Base-by-base conservation (phyloP, 139 green algal species). In the Eudorina sp. region DNA sequence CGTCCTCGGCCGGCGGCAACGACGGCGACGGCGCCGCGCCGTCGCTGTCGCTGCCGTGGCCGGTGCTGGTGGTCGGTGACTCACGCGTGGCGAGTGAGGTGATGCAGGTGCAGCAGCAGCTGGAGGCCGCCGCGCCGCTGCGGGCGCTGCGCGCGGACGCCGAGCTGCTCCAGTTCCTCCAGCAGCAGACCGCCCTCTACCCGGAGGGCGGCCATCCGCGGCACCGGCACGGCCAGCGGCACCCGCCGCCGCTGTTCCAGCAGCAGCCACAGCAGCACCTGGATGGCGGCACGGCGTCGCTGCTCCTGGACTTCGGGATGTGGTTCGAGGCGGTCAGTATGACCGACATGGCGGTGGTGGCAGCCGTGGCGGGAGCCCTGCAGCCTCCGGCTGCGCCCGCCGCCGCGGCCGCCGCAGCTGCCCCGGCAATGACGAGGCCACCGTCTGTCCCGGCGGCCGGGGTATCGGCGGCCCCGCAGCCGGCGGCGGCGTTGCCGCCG, bases 251-350 rank as follows among this genome's bases (percentile, higher is more conserved):
- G n/a, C n/a, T n/a, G n/a, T n/a, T n/a, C n/a, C 43, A 58, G 72
- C 64, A 43, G 72, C 43, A 62, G 73, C 77, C 31, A 23, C 53
- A 72, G 53, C 53, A 53, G 8, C 38, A 55, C 8, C 31, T 87
- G 18, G 81, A 87, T 64, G 66, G 60, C 46, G 81, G 81, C 64
- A 36, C 81, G n/a, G 31, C 55, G 45, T 40, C 81, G 23, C 6
- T 87, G 66, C 62, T 87, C 9, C 45, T 87, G 45, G 81, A 87
- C 43, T 40, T 87, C 2, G 81, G 81, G 13, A 45, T 87, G 45
- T 87, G 81, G 81, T 79, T 87, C 25, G 81, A 87, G 45, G 45
- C 45, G 18, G 81, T 87, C 1, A 53, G 62, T 45, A 38, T 38
- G 81, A 41, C 81, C 9, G 81, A 87, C 1, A 21, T 31, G 2